Base-by-base conservation (phyloP, 257 asterid species). In the Solanum piurae region DNA sequence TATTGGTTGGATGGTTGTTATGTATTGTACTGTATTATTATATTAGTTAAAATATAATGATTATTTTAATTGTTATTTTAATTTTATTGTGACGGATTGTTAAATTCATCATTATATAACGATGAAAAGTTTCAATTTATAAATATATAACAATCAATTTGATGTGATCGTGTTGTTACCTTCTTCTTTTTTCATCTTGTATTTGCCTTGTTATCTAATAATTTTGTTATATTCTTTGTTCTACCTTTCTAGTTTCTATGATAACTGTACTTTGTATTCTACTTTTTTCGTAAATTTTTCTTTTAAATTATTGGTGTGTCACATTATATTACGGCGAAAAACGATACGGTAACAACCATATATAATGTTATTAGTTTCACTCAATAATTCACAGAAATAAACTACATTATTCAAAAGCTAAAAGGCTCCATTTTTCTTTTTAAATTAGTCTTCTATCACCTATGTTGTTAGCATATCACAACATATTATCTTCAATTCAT, bases 141-240 rank as follows among this genome's bases (percentile, higher is more conserved):
- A 4, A 3, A 34, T 55, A 55, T 23, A 11, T 21, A 60, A 7
- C 2, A 9, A 55, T 49, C 21, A 5, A 49, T 58, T 62, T 62
- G 3, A 9, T 25, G 36, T 27, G 74, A 27, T 66, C 0, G 7
- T 0, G 0, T 27, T 3, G 36, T 1, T 5, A 12, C 5, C 1
- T 66, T 12, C 0, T 66, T 25, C 1, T 9, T 12, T 66, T 9
- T 8, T 3, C 14, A 12, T 66, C 2, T 12, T 27, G 0, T 68
- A 5, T 66, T 66, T 6, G 3, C 2, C 2, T 68, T 68, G 7
- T 27, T 5, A 27, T 68, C 2, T 27, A 6, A 68, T 27, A 27
- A 68, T 12, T 1, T 68, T 64, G 1, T 64, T 64, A 11, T 64
- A 9, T 60, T 2, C 27, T 64, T 64, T 64, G 0, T 1, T n/a